Conservation (phyloP, 768 basidiomycete species). For the Agaricus bisporus region DNA sequence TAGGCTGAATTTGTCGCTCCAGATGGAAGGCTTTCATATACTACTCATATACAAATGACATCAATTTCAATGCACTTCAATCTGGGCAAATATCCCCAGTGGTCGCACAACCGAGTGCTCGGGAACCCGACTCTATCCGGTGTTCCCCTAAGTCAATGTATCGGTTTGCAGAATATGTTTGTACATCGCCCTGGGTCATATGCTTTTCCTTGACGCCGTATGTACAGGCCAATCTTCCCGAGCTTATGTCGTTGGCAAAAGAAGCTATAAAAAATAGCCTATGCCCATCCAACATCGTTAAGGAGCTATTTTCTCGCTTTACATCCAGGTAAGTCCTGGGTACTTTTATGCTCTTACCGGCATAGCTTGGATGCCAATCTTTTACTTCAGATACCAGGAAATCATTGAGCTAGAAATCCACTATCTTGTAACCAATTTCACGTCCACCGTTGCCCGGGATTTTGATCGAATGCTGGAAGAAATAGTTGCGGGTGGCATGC, state of each 20-base stretch:
- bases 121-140: neutral
- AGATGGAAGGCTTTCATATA: slow-evolving; percentile 10
- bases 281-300: slow-evolving; percentile 6
- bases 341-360: neutral
- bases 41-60: slow-evolving; percentile 8
- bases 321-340: slow-evolving; percentile 3
- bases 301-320: slow-evolving; percentile 11
- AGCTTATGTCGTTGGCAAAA: slow-evolving; percentile 3
- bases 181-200: too few relatives aligned
- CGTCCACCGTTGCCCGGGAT: neutral
- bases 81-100: neutral
- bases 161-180: slow-evolving; percentile 20
- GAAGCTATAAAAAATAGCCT: slow-evolving; percentile 7
- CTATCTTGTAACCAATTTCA: slow-evolving; percentile 4
- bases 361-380: neutral
- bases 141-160: slow-evolving; percentile 36
- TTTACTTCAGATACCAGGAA: slow-evolving; percentile 3
- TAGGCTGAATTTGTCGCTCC: neutral
- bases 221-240: neutral
- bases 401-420: slow-evolving; percentile 2
- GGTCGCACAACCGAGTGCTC: neutral
- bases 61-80: slow-evolving; percentile 2
- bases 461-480: slow-evolving; percentile 1
- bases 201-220: too few relatives aligned
- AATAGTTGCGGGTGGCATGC: neutral